Base-by-base conservation (phyloP, 768 basidiomycete species). In the Sarcodon sp. region DNA sequence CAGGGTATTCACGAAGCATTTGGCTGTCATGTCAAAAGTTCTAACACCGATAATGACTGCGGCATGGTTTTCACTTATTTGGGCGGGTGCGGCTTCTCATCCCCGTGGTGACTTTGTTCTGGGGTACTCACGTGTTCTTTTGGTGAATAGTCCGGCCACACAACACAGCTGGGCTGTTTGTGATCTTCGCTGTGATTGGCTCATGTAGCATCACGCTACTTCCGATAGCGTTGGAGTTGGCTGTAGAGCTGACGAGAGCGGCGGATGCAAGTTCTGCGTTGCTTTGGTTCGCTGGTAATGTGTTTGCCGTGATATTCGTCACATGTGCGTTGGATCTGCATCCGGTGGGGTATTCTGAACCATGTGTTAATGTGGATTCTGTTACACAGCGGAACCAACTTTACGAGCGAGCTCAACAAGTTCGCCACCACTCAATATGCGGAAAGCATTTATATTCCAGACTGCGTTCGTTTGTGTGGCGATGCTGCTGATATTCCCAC, bases 231-330 rank as follows among this genome's bases (percentile, higher is more conserved):
- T 66, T 92, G 48, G 88, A 92, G 58, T 74, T 92, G 16, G 81
- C 74, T 11, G 83, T 80, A 35, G 89, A 92, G 60, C 59, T 90
- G 18, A 87, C 87, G 7, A 70, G 84, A 49, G 88, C 87, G 56
- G 75, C 87, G 1, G 84, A 87, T 49, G 79, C 75, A 1, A 87
- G 85, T 50, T 73, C 86, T 0, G 82, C 87, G 0, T 59, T 87
- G 31, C 56, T 90, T 18, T 91, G 87, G 87, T 80, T 79, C 62
- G 65, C 68, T 82, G 86, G 77, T 13, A 88, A 87, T 54, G 47
- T 80, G 3, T 69, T 79, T 48, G 66, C 71, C n/a, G 65, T 86
- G 41, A 59, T 80, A 16, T 79, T 80, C 51, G 69, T 85, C 7
- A 65, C 84, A 1, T 66, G 84, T 85, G 52, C 37, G 76, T 61